Evolutionary conservation across 805 yeast genomes (phyloP).

Genomic region (Candida sakaeoensis): DNA sequence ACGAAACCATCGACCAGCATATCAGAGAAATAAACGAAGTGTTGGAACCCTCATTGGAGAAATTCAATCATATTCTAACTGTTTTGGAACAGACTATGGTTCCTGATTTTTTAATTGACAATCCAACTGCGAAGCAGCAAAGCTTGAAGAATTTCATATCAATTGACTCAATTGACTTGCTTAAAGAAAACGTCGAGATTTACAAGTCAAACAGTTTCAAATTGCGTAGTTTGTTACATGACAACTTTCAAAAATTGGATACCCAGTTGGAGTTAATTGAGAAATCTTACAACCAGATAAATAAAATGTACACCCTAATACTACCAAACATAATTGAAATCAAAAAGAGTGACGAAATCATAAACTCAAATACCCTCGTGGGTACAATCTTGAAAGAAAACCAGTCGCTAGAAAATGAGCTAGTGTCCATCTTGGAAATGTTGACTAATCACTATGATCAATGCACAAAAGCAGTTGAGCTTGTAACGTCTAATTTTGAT

Average conservation of each 20-base stretch:
- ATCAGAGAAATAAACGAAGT: slow-evolving; percentile 10
- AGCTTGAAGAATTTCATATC: slow-evolving; percentile 32
- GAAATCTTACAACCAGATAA: slow-evolving; percentile 14
- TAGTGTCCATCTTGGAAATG: slow-evolving; percentile 66
- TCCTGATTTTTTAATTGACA: slow-evolving; percentile 19
- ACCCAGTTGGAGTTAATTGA: slow-evolving; percentile 14
- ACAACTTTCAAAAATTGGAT: slow-evolving; percentile 8
- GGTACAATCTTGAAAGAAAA: slow-evolving; percentile 37
- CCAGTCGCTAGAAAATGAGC: slow-evolving; percentile 55
- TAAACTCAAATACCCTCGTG: slow-evolving; percentile 16
- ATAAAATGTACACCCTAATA: slow-evolving; percentile 18
- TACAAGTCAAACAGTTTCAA: slow-evolving; percentile 24
- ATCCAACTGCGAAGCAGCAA: slow-evolving; percentile 3
- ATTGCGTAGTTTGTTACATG: slow-evolving; percentile 15
- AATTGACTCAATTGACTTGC: slow-evolving; percentile 23
- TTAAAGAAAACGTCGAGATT: slow-evolving; percentile 23
- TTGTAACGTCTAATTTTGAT: slow-evolving; percentile 19
- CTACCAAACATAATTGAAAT: slow-evolving; percentile 16
- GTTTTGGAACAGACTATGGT: slow-evolving; percentile 24
- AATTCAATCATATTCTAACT: slow-evolving; percentile 22
- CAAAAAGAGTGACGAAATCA: slow-evolving; percentile 6
- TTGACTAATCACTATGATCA: slow-evolving; percentile 83
- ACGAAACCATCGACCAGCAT: slow-evolving; percentile 13
- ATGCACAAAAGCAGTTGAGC: slow-evolving; percentile 48
- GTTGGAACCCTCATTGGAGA: slow-evolving; percentile 21